Percentiles rank a stretch among this genome's conserved stretches.
These are phyloP conservation scores for Podospora didyma DNA, from an alignment of 495 filamentous ascomycete species.

Conservation along the genomic window DNA sequence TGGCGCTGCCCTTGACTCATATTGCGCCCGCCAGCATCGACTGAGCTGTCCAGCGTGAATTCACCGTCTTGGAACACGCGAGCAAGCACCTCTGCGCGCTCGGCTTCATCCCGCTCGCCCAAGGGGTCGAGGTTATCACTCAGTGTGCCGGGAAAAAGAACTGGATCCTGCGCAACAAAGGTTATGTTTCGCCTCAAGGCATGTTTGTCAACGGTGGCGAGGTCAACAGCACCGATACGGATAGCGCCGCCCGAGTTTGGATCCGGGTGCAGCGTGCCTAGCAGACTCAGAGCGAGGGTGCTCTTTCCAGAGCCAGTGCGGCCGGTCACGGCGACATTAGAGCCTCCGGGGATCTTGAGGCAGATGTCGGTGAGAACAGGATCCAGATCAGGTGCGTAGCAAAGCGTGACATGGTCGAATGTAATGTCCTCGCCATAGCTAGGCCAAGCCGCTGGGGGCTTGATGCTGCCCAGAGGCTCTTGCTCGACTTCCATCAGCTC, in stretches of 20 bases:
- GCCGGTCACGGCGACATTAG: constrained; percentile 63
- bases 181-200: constrained; percentile 53
- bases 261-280: constrained; percentile 47
- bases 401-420: constrained; percentile 71
- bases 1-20: constrained; percentile 61
- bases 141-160: constrained; percentile 53
- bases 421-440: constrained; percentile 61
- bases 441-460: constrained; percentile 75
- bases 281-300: constrained; percentile 53
- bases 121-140: constrained; percentile 55
- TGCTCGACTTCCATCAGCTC: constrained; percentile 72
- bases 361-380: constrained; percentile 61
- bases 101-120: constrained; percentile 40
- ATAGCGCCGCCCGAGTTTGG: constrained; percentile 48
- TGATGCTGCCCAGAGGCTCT: constrained; percentile 59
- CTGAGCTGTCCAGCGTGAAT: constrained; percentile 41
- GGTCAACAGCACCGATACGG: constrained; percentile 51
- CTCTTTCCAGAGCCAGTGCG: constrained; percentile 63
- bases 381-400: constrained; percentile 71
- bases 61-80: constrained; percentile 31
- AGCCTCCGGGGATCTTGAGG: constrained; percentile 67
- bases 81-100: constrained; percentile 42
- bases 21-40: constrained; percentile 56
- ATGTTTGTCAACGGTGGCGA: constrained; percentile 48
- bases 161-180: constrained; percentile 60